phyloP scores from a whole-genome alignment of 306 rosid genomes.

The Morella rubra region DNA sequence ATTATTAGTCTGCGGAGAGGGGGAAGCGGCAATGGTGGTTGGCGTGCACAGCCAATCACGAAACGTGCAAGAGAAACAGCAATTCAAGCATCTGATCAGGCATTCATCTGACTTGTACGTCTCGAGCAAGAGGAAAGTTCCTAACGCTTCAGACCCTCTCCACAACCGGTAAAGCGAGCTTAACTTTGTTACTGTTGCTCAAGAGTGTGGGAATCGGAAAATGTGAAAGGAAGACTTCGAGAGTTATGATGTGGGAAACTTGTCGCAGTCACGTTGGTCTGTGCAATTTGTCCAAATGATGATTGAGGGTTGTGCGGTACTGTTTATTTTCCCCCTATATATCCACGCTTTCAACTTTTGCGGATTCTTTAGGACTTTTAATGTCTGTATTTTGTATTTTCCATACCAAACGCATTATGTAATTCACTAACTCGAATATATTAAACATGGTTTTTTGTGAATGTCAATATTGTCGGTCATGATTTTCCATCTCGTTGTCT shows the following conservation, averaged over 20 bases:
- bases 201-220: conserved; percentile 20
- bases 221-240: conserved; percentile 12
- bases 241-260: conserved; percentile 10
- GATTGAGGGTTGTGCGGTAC: conserved; percentile 19
- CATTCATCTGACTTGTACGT: conserved; percentile 43
- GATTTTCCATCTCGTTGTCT: background rate
- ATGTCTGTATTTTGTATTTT: conserved; percentile 17
- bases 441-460: conserved; percentile 16
- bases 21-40: conserved; percentile 23
- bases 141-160: conserved; percentile 89
- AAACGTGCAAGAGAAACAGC: conserved; percentile 27
- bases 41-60: conserved; percentile 6
- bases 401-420: conserved; percentile 28
- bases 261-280: conserved; percentile 2
- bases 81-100: conserved; percentile 13
- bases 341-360: conserved; percentile 14
- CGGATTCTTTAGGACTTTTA: conserved; percentile 4
- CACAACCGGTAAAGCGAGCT: conserved; percentile 71
- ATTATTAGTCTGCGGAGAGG: conserved; percentile 41
- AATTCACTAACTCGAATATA: conserved; percentile 24
- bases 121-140: conserved; percentile 76
- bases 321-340: conserved; percentile 25
- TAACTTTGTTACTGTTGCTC: background rate
- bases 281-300: conserved; percentile 29
- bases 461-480: no score